Base-by-base conservation (phyloP, 495 filamentous ascomycete genomes). In the Aspergillus avenaceus region DNA sequence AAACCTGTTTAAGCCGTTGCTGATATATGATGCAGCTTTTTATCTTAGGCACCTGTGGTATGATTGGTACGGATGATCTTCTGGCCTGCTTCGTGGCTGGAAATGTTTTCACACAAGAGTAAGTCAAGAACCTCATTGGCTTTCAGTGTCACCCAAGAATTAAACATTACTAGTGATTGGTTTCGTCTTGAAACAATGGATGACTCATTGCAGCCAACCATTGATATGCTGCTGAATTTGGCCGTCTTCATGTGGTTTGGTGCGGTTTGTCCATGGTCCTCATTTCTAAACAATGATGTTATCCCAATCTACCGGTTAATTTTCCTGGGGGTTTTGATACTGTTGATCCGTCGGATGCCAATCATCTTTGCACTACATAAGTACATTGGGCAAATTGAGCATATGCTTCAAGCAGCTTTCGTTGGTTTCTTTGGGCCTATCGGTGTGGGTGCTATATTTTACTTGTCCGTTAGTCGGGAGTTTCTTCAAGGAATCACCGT, bases 401-500 rank as follows among this genome's bases (percentile, higher is more conserved):
- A 86, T 32, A 56, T 80, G 7, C 72, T 73, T 8, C 88, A 95
- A 52, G 88, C 90, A 3, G 70, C 84, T 1, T 95, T 95, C 54
- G 87, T 91, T 25, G 92, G 91, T 5, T 95, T 95, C 74, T 96
- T 96, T 56, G 92, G 91, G 0, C 92, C 91, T 9, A 92, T 97
- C 51, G 91, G 92, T n/a, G 89, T 96, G 5, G 89, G 86, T 37
- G 90, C 91, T 4, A 78, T 96, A 36, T 96, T 95, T 66, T 96
- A 96, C 61, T 76, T 96, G 18, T 91, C 89, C 54, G 72, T 95
- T 56, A 83, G 78, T 27, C 70, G 86, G 1, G 85, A 92, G 32
- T 95, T 88, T 53, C 63, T 80, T 0, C 53, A 55, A 5, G 49
- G 67, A 4, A 70, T 87, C 44, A 76, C 69, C 8, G 72, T 85